Base-by-base conservation (phyloP, 2,329 filamentous ascomycete genomes). In the Sporothrix pseudoabietina region DNA sequence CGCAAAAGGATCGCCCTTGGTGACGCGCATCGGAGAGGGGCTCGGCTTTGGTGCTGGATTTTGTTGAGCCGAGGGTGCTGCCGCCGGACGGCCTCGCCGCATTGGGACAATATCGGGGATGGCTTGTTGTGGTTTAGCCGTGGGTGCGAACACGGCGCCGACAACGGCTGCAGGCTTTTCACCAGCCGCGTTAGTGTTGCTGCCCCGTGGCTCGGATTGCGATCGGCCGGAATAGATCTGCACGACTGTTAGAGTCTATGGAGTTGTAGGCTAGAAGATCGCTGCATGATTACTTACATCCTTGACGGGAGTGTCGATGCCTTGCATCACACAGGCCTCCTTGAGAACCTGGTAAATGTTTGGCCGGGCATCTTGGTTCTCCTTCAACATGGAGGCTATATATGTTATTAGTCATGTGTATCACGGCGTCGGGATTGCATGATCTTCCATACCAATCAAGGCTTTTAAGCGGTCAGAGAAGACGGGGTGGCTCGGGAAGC, bases 311-410 rank as follows among this genome's bases (percentile, higher is more conserved):
- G 94, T 87, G 76, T 94, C 90, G 74, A 91, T 91, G 72, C 94
- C 93, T 80, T 96, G 92, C 93, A 99, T 97, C 49, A 88, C 85
- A 81, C 94, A 98, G 41, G 91, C 89, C 83, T 98, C 94, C 75
- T 90, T 89, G 44, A 99, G 85, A 4, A 97, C 94, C 81, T 98
- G 92, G 80, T 97, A 99, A 75, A 99, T 97, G 79, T 95, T 98
- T 4, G 96, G 96, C 76, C 96, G 88, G 69, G 83, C 80, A 74
- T 90, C 87, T 70, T 94, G 93, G 77, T 92, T 90, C 81, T 98
- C 96, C 78, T 89, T 91, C 78, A 99, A 84, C 96, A 98, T 98
- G 71, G 90, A 95, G 14, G 91, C 94, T 95, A 8, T 9, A 9
- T 7, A 32, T 3, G 3, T 5, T 0, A 32, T 35, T 54, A 66